Conservation (phyloP, 139 green algal genomes). For the Chlorokybus atmophyticus region DNA sequence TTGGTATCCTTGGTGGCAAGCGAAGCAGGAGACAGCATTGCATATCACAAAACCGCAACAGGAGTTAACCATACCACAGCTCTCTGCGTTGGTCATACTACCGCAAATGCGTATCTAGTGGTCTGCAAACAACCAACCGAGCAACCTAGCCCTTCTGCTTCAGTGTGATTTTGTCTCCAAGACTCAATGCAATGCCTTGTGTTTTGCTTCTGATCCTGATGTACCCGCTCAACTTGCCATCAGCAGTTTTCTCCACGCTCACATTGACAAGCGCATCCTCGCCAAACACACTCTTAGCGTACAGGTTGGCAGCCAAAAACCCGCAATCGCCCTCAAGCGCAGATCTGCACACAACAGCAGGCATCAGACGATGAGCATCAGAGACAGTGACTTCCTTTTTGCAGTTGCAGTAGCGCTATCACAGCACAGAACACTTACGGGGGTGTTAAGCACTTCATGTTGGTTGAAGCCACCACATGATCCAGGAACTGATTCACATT, state of each 20-base stretch:
- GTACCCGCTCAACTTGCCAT: slow-evolving; percentile 78
- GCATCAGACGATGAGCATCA: neutral
- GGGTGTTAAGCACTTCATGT: slow-evolving; percentile 94
- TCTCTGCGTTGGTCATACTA: neutral
- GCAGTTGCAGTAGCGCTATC: too few species aligned
- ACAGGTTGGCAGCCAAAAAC: slow-evolving; percentile 95
- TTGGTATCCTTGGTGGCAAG: too few species aligned
- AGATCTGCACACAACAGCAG: slow-evolving; percentile 13
- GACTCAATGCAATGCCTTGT: slow-evolving; percentile 77
- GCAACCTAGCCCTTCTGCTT: slow-evolving; percentile 66
- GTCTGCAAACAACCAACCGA: neutral
- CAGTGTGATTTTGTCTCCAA: slow-evolving; percentile 98
- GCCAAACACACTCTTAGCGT: slow-evolving; percentile 92
- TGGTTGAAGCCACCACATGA: slow-evolving; percentile 88
- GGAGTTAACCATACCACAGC: neutral
- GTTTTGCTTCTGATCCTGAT: slow-evolving; percentile 90
- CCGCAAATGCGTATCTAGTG: neutral
- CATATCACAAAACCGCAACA: too few species aligned
- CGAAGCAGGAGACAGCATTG: too few species aligned
- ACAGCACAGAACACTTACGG: slow-evolving; percentile 21
- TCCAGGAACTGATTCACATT: slow-evolving; percentile 76
- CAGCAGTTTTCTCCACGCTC: slow-evolving; percentile 73
- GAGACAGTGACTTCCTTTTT: too few species aligned
- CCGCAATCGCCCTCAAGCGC: slow-evolving; percentile 80
- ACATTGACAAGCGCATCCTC: slow-evolving; percentile 98